Conservation (phyloP, 2,329 filamentous ascomycete species). For the Chalaropsis ovoidea region DNA sequence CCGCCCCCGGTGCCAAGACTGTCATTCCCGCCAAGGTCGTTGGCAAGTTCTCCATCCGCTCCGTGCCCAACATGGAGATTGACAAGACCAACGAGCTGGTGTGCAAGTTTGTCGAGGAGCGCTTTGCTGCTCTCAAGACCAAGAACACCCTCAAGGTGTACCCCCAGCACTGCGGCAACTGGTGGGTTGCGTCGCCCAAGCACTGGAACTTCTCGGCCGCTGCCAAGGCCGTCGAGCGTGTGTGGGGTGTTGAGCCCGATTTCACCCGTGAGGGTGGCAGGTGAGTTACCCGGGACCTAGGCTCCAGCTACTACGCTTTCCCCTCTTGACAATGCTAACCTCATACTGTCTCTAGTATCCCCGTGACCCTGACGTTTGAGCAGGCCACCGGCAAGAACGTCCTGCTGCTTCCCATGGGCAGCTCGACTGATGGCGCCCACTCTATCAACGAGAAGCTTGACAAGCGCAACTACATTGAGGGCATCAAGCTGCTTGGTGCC, state of each 20-base stretch:
- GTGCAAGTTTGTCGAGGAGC: constrained; percentile 69
- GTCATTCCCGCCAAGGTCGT: constrained; percentile 97
- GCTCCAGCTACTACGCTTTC: too few species aligned
- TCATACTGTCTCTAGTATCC: constrained; percentile 54
- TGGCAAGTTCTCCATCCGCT: constrained; percentile 97
- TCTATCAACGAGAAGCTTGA: constrained; percentile 98
- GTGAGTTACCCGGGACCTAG: constrained; percentile 37
- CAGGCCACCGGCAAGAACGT: constrained; percentile 98
- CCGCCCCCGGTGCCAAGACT: constrained; percentile 86
- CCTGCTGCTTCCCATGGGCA: constrained; percentile 89
- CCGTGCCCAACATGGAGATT: constrained; percentile 94
- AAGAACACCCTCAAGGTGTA: constrained; percentile 83
- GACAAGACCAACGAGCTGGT: constrained; percentile 79
- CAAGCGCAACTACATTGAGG: constrained; percentile 94
- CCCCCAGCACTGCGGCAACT: constrained; percentile 86
- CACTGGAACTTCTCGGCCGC: constrained; percentile 98
- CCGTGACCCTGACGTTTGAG: constrained; percentile 93
- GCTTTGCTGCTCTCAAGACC: constrained; percentile 75
- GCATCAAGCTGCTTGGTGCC: constrained; percentile 86
- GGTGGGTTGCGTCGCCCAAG: constrained; percentile 96
- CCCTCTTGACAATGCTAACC: neutral
- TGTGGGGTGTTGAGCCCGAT: constrained; percentile 88
- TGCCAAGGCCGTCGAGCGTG: constrained; percentile 87
- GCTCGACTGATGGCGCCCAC: constrained; percentile 90
- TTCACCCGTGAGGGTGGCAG: constrained; percentile 92